Evolutionary conservation across 805 yeast species (phyloP).

Genomic region (Yamadazyma endophytica): DNA sequence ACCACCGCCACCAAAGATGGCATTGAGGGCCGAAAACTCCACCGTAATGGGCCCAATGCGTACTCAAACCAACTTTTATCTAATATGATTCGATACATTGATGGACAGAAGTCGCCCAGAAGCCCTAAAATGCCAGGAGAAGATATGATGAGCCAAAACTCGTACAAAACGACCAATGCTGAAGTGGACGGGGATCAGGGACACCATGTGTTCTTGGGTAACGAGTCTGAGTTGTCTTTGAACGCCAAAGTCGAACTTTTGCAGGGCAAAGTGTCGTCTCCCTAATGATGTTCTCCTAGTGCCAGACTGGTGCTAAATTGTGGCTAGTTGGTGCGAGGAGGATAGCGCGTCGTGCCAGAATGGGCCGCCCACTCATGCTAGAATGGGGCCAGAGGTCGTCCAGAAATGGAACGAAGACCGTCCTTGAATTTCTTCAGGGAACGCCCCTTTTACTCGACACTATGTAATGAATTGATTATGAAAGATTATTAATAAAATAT

Average conservation of each 20-base stretch:
- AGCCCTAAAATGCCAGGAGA: slow-evolving; percentile 1
- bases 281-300: no score
- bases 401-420: no score
- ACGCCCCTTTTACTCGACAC: no score
- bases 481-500: no score
- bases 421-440: no score
- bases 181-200: slow-evolving; percentile 25
- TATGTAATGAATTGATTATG: no score
- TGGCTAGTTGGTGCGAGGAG: no score
- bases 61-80: slow-evolving; percentile 28
- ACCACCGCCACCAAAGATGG: slow-evolving; percentile 76
- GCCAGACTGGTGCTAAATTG: no score
- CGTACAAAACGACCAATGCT: slow-evolving; percentile 24
- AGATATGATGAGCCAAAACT: slow-evolving; percentile 13
- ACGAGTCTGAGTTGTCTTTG: slow-evolving; percentile 39
- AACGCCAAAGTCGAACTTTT: slow-evolving; percentile 42
- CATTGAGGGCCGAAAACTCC: slow-evolving; percentile 57
- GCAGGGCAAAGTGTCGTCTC: slow-evolving; percentile 16
- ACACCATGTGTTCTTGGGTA: slow-evolving; percentile 8
- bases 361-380: no score
- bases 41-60: slow-evolving; percentile 38
- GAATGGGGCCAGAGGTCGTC: no score
- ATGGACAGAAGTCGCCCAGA: slow-evolving; percentile 1
- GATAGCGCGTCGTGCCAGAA: no score
- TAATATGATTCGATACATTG: slow-evolving; percentile 8